A percentile compares a stretch with the other conserved stretches of the same genome.
These are phyloP conservation scores for Parmelia sp. DNA, from an alignment of 495 filamentous ascomycete species.

Conservation along the genomic window DNA sequence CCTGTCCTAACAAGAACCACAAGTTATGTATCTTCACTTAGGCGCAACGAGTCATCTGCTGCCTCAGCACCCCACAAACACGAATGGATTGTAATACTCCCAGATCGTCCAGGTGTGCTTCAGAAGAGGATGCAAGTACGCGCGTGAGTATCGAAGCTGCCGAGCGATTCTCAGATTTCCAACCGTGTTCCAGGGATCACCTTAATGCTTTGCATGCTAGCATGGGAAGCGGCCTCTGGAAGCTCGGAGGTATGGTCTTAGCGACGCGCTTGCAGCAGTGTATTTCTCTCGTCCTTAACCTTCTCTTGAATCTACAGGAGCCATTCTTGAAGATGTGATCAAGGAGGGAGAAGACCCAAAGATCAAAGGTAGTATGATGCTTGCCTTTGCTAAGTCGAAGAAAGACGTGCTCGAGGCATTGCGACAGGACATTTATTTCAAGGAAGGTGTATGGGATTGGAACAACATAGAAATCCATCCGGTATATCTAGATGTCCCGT, in stretches of 20 bases:
- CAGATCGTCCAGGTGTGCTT: conserved; percentile 63
- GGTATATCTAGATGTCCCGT: conserved; percentile 28
- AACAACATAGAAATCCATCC: conserved; percentile 57
- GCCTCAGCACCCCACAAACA: conserved; percentile 42
- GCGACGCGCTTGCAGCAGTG: not conserved
- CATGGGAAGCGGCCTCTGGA: conserved; percentile 42
- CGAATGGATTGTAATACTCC: conserved; percentile 83
- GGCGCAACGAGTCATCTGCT: conserved; percentile 1
- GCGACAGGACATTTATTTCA: conserved; percentile 65
- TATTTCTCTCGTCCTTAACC: not conserved
- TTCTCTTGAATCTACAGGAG: conserved; percentile 42
- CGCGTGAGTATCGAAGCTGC: conserved; percentile 45
- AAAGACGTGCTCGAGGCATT: conserved; percentile 63
- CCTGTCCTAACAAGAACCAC: not conserved
- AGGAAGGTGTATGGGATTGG: conserved; percentile 74
- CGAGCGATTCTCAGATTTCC: conserved; percentile 3
- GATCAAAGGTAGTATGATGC: conserved; percentile 79
- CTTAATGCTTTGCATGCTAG: conserved; percentile 43
- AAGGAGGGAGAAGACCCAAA: conserved; percentile 44
- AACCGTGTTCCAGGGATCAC: conserved; percentile 42
- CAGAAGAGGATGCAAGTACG: conserved; percentile 66
- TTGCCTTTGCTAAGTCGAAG: conserved; percentile 54
- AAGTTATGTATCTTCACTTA: not conserved
- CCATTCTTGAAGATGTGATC: conserved; percentile 53
- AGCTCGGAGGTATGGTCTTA: conserved; percentile 50